Conservation (phyloP, 495 filamentous ascomycete species). For the Cetradonia linearis region DNA sequence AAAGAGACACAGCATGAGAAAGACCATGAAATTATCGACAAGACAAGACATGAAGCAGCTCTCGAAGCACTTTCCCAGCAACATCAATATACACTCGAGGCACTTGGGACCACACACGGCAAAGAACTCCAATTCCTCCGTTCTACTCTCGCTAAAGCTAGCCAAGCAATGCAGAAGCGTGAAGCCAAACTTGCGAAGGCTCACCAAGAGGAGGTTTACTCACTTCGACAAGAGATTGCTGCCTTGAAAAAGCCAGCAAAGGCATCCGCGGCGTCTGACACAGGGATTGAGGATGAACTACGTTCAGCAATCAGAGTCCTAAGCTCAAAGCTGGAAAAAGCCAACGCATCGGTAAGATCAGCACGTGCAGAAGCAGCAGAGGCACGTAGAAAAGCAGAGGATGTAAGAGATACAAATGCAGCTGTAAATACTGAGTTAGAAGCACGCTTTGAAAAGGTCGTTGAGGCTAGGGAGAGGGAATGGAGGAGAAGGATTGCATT, state of each 20-base stretch:
- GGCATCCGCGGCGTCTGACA: not conserved
- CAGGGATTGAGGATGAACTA: slow-evolving; percentile 26
- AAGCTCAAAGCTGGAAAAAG: slow-evolving; percentile 20
- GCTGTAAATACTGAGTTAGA: slow-evolving; percentile 22
- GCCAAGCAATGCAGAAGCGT: slow-evolving; percentile 32
- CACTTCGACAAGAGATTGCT: slow-evolving; percentile 13
- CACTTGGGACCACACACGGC: slow-evolving; percentile 36
- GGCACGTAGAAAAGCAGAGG: slow-evolving; percentile 9
- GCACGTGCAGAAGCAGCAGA: slow-evolving; percentile 17
- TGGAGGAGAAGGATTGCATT: slow-evolving; percentile 43
- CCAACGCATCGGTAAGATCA: slow-evolving; percentile 1
- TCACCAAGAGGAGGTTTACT: slow-evolving; percentile 11
- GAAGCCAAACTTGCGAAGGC: slow-evolving; percentile 26
- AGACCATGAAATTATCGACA: slow-evolving; percentile 15
- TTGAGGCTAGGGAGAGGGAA: slow-evolving; percentile 42
- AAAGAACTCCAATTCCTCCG: slow-evolving; percentile 37
- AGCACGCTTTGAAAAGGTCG: slow-evolving; percentile 33
- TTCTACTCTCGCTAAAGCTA: slow-evolving; percentile 30
- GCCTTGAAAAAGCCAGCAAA: slow-evolving; percentile 1
- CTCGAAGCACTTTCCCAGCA: slow-evolving; percentile 33
- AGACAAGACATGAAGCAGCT: slow-evolving; percentile 34
- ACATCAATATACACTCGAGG: slow-evolving; percentile 33
- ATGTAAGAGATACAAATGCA: slow-evolving; percentile 12
- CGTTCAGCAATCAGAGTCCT: slow-evolving; percentile 32
- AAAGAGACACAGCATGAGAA: not conserved